phyloP scores from a whole-genome alignment of 2,329 filamentous ascomycete genomes.

The Aspergillus brasiliensis region DNA sequence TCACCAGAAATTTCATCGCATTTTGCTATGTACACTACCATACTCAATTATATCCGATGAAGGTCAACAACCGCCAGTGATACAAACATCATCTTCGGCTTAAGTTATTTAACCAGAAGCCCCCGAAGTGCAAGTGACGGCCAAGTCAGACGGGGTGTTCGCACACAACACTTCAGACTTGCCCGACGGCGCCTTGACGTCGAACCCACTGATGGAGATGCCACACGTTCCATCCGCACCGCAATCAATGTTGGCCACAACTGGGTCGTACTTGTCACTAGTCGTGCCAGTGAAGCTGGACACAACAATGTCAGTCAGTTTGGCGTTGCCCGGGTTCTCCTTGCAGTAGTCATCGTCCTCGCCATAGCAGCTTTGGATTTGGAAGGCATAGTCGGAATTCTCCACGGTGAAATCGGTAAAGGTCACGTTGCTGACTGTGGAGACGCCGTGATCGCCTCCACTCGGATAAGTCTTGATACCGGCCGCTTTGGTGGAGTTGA shows the following conservation, averaged over 20 bases:
- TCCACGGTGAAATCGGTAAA: slow-evolving; percentile 42
- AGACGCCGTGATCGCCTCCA: slow-evolving; percentile 39
- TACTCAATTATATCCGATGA: background rate
- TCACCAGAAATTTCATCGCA: too few relatives aligned
- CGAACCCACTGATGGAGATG: slow-evolving; percentile 36
- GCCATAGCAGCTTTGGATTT: slow-evolving; percentile 51
- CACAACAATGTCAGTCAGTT: slow-evolving; percentile 40
- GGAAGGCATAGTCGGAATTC: slow-evolving; percentile 47
- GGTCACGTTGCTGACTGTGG: slow-evolving; percentile 48
- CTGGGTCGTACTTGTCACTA: slow-evolving; percentile 37
- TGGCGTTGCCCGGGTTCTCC: slow-evolving; percentile 36
- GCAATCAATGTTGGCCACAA: slow-evolving; percentile 44
- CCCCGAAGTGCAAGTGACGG: slow-evolving; percentile 37
- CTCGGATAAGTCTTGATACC: slow-evolving; percentile 52
- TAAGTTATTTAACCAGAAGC: slow-evolving; percentile 33
- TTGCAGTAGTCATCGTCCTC: slow-evolving; percentile 41
- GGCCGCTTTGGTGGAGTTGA: slow-evolving; percentile 47
- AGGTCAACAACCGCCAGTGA: background rate
- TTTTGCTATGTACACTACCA: background rate
- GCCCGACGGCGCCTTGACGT: slow-evolving; percentile 37
- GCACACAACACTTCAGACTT: slow-evolving; percentile 37
- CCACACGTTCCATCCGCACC: slow-evolving; percentile 42
- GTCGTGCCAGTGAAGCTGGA: slow-evolving; percentile 44
- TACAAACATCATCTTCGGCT: background rate
- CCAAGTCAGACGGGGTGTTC: slow-evolving; percentile 35